Base-by-base conservation (phyloP, 192 early-diverging fungal species). In the Phlyctochytrium planicorne region DNA sequence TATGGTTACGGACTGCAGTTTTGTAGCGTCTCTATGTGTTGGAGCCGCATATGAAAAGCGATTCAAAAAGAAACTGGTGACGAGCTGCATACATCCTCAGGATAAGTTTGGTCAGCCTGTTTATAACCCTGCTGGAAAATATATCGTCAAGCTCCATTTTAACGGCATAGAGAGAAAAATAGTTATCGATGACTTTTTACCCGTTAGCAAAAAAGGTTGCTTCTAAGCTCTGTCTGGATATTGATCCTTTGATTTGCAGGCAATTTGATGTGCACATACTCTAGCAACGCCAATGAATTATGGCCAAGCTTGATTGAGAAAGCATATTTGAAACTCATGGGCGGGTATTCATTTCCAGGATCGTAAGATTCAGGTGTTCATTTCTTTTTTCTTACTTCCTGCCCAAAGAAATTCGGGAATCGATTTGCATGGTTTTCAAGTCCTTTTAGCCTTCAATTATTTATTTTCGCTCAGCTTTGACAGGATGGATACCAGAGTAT, bases 291-390 rank as follows among this genome's bases (percentile, higher is more conserved):
- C 52, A 83, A 88, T 55, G 91, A 92, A 70, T 57, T 92, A 6
- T 94, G 91, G 92, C 79, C 86, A 2, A 91, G 92, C 66, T 88
- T 97, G 27, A 82, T 95, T 20, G 95, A 97, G 64, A 97, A 97
- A 70, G 95, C 95, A 4, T 97, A 94, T 69, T 87, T 95, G 87
- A 97, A 97, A 76, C 73, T 95, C 0, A 93, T 93, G 90, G 95
- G 95, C 53, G 95, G 95, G 23, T 97, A 95, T 71, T 90, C 92
- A 69, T 97, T 95, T 74, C 93, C 92, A 0, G 95, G 93, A 53
- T 94, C 93, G 78, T 85, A 81, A 70, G 84, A 83, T 17, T 31
- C 29, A n/a, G n/a, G n/a, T n/a, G 52, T 52, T 23, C 31, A 36
- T 31, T 69, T 63, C 60, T 53, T 60, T 63, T 56, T 33, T 25